A percentile compares a stretch with the other conserved stretches of the same genome.
Evolutionary conservation across 345 rosid genomes (phyloP).

Genomic region (Populus davidiana): DNA sequence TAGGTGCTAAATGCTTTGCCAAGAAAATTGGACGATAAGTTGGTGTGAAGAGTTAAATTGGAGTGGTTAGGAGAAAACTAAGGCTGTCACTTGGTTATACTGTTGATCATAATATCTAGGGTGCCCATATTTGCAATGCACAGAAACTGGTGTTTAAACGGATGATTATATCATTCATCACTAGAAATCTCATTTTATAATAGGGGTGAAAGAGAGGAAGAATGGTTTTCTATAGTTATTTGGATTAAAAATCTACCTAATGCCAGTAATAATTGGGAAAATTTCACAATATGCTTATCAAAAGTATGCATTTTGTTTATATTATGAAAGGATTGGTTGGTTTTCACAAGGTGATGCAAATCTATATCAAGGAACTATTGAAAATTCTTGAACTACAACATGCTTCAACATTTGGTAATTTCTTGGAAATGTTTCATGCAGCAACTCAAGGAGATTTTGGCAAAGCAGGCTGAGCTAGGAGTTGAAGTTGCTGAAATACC

Average conservation of each 20-base stretch:
- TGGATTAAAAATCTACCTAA: too few species aligned
- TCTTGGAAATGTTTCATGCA: slow-evolving; percentile 31
- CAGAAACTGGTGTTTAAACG: background rate
- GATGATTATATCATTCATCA: background rate
- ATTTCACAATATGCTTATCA: background rate
- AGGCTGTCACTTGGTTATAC: background rate
- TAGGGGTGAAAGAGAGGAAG: background rate
- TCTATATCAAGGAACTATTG: background rate
- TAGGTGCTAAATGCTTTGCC: background rate
- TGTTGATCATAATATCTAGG: background rate
- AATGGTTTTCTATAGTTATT: background rate
- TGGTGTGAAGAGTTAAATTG: background rate
- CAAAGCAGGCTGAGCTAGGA: slow-evolving; percentile 88
- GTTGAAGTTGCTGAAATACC: slow-evolving; percentile 94
- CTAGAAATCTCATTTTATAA: background rate
- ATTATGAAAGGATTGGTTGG: background rate
- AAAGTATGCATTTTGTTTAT: background rate
- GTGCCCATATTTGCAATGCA: background rate
- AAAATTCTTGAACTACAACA: background rate
- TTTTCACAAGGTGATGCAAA: background rate
- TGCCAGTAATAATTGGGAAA: background rate
- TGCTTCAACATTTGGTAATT: background rate
- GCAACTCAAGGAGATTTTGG: slow-evolving; percentile 87
- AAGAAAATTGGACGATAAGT: background rate
- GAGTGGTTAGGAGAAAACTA: background rate